These are phyloP conservation scores for Terana coerulea DNA, from an alignment of 768 basidiomycete genomes.

Conservation along the genomic window DNA sequence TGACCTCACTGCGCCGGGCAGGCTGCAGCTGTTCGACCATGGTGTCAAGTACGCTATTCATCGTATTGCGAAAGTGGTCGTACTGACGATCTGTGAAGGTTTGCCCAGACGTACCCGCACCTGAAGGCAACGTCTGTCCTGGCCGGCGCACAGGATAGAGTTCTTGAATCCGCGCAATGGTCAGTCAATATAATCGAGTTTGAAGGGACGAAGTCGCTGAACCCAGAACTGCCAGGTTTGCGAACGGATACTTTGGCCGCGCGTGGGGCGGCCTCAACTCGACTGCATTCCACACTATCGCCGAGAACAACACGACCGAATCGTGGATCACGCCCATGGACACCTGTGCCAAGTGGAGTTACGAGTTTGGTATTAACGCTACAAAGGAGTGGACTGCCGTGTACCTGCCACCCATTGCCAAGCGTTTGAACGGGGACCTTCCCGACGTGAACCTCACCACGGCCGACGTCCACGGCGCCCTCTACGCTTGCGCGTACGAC, in stretches of 20 bases:
- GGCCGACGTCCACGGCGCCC: conserved; percentile 35
- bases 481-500: conserved; percentile 41
- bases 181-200: too few relatives aligned
- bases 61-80: neutral
- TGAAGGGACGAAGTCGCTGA: too few relatives aligned
- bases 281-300: conserved; percentile 27
- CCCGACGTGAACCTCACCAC: conserved; percentile 30
- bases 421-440: conserved; percentile 31
- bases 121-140: conserved; percentile 24
- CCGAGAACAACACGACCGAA: conserved; percentile 33
- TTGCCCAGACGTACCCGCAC: conserved; percentile 29
- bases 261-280: conserved; percentile 23
- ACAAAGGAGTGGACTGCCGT: conserved; percentile 30
- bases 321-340: conserved; percentile 41
- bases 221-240: too few relatives aligned
- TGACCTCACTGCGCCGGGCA: conserved; percentile 35
- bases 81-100: conserved; percentile 13
- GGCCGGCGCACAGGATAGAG: conserved; percentile 32
- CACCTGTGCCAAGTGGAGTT: conserved; percentile 34
- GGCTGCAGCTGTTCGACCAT: conserved; percentile 36
- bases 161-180: too few relatives aligned
- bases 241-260: conserved; percentile 35
- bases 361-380: conserved; percentile 28
- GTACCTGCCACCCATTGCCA: conserved; percentile 35
- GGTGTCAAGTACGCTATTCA: conserved; percentile 30